Evolutionary conservation across 2,329 filamentous ascomycete species (phyloP).

Genomic region (Colletotrichum magnum): DNA sequence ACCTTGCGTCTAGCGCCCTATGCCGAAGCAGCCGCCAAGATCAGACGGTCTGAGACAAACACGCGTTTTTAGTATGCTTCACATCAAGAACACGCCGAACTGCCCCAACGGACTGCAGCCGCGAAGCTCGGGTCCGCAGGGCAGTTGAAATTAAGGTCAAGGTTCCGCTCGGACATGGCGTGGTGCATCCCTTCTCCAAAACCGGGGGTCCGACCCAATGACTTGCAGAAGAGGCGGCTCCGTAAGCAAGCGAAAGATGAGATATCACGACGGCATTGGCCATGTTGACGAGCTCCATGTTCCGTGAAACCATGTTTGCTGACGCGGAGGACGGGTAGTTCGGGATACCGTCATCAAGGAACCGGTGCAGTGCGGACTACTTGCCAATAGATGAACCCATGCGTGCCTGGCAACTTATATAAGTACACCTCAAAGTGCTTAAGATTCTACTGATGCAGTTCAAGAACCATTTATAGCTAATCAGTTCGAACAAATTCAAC

Average conservation of each 20-base stretch:
- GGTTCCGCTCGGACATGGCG: slow-evolving; percentile 15
- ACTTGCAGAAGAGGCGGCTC: background rate
- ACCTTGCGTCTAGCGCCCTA: background rate
- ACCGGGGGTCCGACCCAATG: slow-evolving; percentile 24
- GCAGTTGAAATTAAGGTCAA: background rate
- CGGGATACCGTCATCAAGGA: background rate
- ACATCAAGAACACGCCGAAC: background rate
- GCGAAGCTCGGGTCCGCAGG: background rate
- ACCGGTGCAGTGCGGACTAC: background rate
- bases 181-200: background rate
- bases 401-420: background rate
- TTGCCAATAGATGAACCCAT: background rate
- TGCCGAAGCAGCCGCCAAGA: background rate
- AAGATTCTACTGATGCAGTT: background rate
- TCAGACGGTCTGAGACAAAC: slow-evolving; percentile 24
- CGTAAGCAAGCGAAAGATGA: background rate
- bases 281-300: background rate
- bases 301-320: slow-evolving; percentile 5
- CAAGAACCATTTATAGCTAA: background rate
- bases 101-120: background rate
- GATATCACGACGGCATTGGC: background rate
- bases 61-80: slow-evolving; percentile 7
- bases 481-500: accelerated
- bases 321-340: background rate
- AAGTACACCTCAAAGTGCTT: background rate